phyloP scores from a whole-genome alignment of 1,139 yeast species.

The Diutina sp. region DNA sequence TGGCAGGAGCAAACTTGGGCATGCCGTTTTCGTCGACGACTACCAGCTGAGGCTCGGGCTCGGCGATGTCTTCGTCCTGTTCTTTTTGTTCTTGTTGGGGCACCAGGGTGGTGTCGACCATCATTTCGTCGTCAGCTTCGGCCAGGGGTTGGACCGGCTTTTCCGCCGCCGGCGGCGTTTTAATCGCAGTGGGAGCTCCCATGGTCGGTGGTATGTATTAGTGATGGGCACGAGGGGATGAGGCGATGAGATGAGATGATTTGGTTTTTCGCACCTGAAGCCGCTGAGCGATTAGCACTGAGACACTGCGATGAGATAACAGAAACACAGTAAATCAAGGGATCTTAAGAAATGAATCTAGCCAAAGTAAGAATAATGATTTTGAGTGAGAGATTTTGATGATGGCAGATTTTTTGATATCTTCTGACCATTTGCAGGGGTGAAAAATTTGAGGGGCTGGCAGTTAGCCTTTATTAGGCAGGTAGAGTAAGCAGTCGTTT shows the following conservation, averaged over 20 bases:
- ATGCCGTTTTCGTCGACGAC: slow-evolving; percentile 81
- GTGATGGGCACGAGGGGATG: background rate
- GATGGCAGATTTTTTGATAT: no score
- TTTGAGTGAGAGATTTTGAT: no score
- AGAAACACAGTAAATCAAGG: background rate
- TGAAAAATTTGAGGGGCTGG: background rate
- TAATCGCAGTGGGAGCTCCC: slow-evolving; percentile 66
- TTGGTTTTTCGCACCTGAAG: background rate
- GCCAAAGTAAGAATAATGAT: background rate
- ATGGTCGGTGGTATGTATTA: slow-evolving; percentile 14
- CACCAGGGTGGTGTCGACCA: slow-evolving; percentile 48
- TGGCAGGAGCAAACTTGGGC: slow-evolving; percentile 75
- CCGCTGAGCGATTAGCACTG: background rate
- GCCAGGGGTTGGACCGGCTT: slow-evolving; percentile 5
- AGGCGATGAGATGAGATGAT: background rate
- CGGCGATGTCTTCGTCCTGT: slow-evolving; percentile 7
- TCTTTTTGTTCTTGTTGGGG: slow-evolving; percentile 14
- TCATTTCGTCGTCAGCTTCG: slow-evolving; percentile 37
- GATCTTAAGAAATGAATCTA: no score
- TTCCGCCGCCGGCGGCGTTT: slow-evolving; percentile 12
- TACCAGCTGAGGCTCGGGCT: slow-evolving; percentile 31
- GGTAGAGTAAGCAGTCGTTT: background rate
- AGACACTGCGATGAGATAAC: background rate
- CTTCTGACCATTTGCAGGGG: background rate
- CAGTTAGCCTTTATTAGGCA: background rate